Conservation (phyloP, 2,329 filamentous ascomycete species). For the Conoideocrella luteorostrata region DNA sequence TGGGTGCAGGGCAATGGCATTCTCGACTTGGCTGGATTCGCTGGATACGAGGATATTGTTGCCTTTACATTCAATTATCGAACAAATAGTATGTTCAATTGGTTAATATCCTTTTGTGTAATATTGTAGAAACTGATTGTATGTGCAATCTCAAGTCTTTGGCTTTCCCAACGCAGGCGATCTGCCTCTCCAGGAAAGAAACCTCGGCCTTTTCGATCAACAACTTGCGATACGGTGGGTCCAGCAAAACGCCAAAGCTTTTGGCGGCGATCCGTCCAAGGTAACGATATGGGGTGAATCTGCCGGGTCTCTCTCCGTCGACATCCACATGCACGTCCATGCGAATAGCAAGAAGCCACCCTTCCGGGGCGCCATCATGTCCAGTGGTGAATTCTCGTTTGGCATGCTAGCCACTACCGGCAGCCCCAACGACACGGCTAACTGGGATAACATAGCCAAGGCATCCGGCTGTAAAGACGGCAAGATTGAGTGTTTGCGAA, state of each 20-base stretch:
- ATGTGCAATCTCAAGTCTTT: too few relatives aligned
- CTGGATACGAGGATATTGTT: conserved; percentile 20
- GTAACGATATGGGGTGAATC: conserved; percentile 23
- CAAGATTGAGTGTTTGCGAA: conserved; percentile 17
- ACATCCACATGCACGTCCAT: conserved; percentile 18
- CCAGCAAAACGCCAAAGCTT: conserved; percentile 18
- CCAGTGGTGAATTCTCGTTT: conserved; percentile 23
- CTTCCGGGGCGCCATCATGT: conserved; percentile 21
- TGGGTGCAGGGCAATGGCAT: conserved; percentile 18
- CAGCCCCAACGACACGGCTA: not conserved
- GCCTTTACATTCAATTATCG: conserved; percentile 21
- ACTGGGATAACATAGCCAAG: conserved; percentile 14
- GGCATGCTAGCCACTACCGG: conserved; percentile 12
- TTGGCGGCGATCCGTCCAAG: conserved; percentile 19
- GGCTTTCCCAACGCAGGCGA: conserved; percentile 40
- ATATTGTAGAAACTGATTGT: too few relatives aligned
- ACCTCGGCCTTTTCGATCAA: conserved; percentile 22
- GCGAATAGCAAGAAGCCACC: conserved; percentile 10
- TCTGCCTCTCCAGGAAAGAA: conserved; percentile 27
- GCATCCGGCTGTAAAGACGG: conserved; percentile 13
- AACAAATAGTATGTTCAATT: conserved; percentile 15
- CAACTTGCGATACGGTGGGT: conserved; percentile 21
- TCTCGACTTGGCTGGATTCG: conserved; percentile 18
- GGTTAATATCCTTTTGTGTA: too few relatives aligned
- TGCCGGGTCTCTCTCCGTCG: conserved; percentile 25